A percentile compares a stretch with the other conserved stretches of the same genome.
These are phyloP conservation scores for Petunia axillaris DNA, from an alignment of 257 asterid species.

Conservation along the genomic window DNA sequence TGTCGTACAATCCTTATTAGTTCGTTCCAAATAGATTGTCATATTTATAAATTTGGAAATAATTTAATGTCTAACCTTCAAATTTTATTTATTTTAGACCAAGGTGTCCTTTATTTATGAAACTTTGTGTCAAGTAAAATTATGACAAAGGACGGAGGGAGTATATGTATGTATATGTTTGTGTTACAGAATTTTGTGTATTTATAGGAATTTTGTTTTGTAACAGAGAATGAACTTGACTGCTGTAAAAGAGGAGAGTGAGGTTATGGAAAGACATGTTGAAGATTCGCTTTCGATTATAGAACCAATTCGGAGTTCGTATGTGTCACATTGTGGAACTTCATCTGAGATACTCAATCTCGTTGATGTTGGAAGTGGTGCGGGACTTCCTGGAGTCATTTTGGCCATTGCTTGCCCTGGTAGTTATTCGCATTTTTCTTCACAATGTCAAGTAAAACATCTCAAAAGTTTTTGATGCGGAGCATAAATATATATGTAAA, in stretches of 20 bases:
- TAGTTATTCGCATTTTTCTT: slow-evolving; percentile 27
- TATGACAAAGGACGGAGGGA: too few relatives aligned
- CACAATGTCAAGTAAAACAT: neutral
- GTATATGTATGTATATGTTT: neutral
- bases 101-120: too few relatives aligned
- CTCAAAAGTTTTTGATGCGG: neutral
- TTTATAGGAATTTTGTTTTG: neutral
- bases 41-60: too few relatives aligned
- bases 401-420: slow-evolving; percentile 92
- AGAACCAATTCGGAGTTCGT: slow-evolving; percentile 59
- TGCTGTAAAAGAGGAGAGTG: slow-evolving; percentile 74
- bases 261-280: slow-evolving; percentile 89
- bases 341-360: slow-evolving; percentile 65
- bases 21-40: too few relatives aligned
- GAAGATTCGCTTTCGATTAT: slow-evolving; percentile 85
- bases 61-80: too few relatives aligned
- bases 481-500: too few relatives aligned
- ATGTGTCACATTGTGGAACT: slow-evolving; percentile 54
- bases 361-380: slow-evolving; percentile 95
- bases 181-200: neutral
- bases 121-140: too few relatives aligned
- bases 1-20: too few relatives aligned
- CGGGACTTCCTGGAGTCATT: slow-evolving; percentile 91
- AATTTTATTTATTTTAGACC: too few relatives aligned
- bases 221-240: slow-evolving; percentile 90